Evolutionary conservation across 108 stramenopile species (phyloP), one percentile per base, ranked within the genome.

Genomic region (Discostella stelligeroides): DNA sequence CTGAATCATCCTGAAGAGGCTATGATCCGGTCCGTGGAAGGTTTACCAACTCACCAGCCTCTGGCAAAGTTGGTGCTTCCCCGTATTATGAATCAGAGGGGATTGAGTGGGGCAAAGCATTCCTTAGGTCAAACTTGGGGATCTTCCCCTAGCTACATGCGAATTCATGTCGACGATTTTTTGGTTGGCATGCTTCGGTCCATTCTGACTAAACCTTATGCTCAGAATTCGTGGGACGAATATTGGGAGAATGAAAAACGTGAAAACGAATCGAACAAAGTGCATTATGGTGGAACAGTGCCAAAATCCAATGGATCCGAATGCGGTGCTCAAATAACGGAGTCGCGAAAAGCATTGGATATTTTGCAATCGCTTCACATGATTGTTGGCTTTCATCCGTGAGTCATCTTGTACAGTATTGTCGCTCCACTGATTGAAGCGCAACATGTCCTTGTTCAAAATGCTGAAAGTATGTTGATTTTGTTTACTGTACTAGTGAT

Each of bases 341-440:
- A 81, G 62, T 58, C 85, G 7, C 24, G 41, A 8, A 38, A 39
- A 15, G 76, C 82, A 15, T 25, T 76, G 17, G 25, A 69, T 30
- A 46, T 21, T 7, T 50, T 85, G 2, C 55, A 14, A 54, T 60
- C 58, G 30, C 37, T 65, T 64, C 43, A 83, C 54, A 41, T 90
- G 30, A 75, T 96, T 41, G 82, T 88, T n/a, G 95, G 95, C 9
- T 90, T 96, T 70, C 95, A 96, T 71, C 90, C 95, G 13, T 87
- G 91, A 61, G n/a, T n/a, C n/a, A n/a, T n/a, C n/a, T n/a, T n/a
- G n/a, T n/a, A n/a, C n/a, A n/a, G 66, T 67, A n/a, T n/a, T n/a
- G n/a, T n/a, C n/a, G n/a, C n/a, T n/a, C n/a, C n/a, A n/a, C n/a
- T n/a, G n/a, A n/a, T n/a, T n/a, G n/a, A n/a, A n/a, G n/a, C n/a